Evolutionary conservation across 2,329 filamentous ascomycete genomes (phyloP).

Genomic region (Pyrenophora teres): DNA sequence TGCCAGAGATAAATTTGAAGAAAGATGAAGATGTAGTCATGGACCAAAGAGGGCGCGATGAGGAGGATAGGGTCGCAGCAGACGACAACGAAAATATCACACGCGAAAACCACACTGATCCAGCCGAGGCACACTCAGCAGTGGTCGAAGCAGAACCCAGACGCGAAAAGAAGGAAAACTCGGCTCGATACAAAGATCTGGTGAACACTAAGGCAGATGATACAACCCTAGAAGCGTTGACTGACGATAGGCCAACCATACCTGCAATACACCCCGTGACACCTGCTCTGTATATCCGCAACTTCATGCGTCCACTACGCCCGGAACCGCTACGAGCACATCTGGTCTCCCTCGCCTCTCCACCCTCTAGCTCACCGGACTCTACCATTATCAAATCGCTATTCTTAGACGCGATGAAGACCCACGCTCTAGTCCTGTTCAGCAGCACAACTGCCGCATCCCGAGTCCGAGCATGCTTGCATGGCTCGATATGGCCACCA

Average conservation of each 20-base stretch:
- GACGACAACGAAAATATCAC: constrained; percentile 3
- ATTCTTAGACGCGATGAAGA: constrained; percentile 82
- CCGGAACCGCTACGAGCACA: constrained; percentile 69
- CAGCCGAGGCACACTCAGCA: constrained; percentile 6
- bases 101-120: constrained; percentile 4
- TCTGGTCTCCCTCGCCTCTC: constrained; percentile 69
- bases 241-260: constrained; percentile 39
- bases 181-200: constrained; percentile 42
- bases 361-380: constrained; percentile 56
- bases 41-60: constrained; percentile 32
- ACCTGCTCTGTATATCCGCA: constrained; percentile 75
- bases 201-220: constrained; percentile 26
- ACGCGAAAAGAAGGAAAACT: constrained; percentile 38
- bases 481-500: constrained; percentile 82
- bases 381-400: constrained; percentile 67
- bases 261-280: constrained; percentile 51
- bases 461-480: constrained; percentile 74
- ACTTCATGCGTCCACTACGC: constrained; percentile 86
- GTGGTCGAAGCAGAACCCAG: constrained; percentile 12
- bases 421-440: constrained; percentile 84
- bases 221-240: constrained; percentile 18
- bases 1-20: constrained; percentile 34
- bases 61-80: constrained; percentile 17
- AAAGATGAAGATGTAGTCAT: constrained; percentile 41
- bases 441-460: constrained; percentile 70